phyloP scores from a whole-genome alignment of 179 eudicot genomes.

The Spinacia oleracea region DNA sequence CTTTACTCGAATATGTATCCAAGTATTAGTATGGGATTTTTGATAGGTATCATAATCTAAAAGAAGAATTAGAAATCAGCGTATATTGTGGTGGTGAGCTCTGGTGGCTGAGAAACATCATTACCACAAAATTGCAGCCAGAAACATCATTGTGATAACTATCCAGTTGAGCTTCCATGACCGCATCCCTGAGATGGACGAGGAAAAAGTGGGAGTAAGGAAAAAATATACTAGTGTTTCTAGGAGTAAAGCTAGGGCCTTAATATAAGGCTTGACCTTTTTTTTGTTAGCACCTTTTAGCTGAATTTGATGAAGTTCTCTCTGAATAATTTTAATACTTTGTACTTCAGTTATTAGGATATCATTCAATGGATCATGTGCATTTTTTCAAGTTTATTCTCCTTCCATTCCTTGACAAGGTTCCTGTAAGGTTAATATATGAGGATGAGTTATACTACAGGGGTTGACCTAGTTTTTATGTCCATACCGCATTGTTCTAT shows the following conservation, averaged over 20 bases:
- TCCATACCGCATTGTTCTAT: background rate
- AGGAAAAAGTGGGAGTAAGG: background rate
- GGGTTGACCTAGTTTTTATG: too few species aligned
- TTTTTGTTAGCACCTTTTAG: background rate
- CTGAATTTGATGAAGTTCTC: background rate
- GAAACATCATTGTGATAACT: conserved; percentile 9
- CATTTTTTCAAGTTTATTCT: background rate
- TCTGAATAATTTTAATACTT: background rate
- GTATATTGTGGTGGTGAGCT: background rate
- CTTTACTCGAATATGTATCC: too few species aligned
- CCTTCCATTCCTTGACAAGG: background rate
- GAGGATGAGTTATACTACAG: too few species aligned
- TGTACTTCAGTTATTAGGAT: background rate
- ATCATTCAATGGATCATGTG: background rate
- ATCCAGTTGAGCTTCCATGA: conserved; percentile 36
- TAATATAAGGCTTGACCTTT: background rate
- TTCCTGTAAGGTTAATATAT: background rate
- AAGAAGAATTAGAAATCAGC: background rate
- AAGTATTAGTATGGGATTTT: background rate
- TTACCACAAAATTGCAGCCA: conserved; percentile 16
- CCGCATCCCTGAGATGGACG: conserved; percentile 14
- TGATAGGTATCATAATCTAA: background rate
- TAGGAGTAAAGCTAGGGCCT: background rate
- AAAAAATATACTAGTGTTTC: too few species aligned
- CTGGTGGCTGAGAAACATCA: conserved; percentile 10